These are phyloP conservation scores for Tetracladium marchalianum DNA, from an alignment of 495 filamentous ascomycete species.

Conservation along the genomic window DNA sequence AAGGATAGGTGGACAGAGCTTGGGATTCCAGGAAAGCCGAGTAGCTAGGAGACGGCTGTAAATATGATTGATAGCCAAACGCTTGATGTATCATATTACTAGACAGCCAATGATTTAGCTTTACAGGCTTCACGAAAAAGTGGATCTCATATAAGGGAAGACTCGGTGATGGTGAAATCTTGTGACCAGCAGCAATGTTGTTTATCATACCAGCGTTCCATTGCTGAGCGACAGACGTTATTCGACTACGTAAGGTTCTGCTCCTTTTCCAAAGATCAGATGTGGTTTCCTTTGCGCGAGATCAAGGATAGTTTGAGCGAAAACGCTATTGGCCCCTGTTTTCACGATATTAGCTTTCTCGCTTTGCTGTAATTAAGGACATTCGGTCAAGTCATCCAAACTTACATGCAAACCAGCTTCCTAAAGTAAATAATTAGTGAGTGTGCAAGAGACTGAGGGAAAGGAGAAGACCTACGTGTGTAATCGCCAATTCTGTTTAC, in stretches of 20 bases:
- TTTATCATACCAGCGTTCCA: no score
- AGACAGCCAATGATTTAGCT: no score
- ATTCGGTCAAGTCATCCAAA: not conserved
- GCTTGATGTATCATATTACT: no score
- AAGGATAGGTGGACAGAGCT: conserved; percentile 43
- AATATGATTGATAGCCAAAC: not conserved
- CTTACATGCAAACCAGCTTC: conserved; percentile 77
- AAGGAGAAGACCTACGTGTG: conserved; percentile 48
- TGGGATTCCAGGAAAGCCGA: conserved; percentile 26
- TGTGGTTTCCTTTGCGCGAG: conserved; percentile 77
- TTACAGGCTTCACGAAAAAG: no score
- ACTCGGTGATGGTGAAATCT: no score
- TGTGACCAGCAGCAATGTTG: no score
- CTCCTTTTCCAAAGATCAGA: conserved; percentile 68
- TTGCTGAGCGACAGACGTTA: not conserved
- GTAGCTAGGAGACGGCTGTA: not conserved
- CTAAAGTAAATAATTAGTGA: conserved; percentile 33
- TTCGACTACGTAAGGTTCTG: conserved; percentile 29
- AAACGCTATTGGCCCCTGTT: conserved; percentile 80
- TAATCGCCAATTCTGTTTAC: conserved; percentile 66
- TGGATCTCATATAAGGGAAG: no score
- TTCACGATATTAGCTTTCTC: not conserved
- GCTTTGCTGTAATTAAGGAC: not conserved
- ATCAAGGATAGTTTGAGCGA: conserved; percentile 87
- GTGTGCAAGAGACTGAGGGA: conserved; percentile 1